phyloP scores from a whole-genome alignment of 441 rosid genomes.

The Populus hybrid region DNA sequence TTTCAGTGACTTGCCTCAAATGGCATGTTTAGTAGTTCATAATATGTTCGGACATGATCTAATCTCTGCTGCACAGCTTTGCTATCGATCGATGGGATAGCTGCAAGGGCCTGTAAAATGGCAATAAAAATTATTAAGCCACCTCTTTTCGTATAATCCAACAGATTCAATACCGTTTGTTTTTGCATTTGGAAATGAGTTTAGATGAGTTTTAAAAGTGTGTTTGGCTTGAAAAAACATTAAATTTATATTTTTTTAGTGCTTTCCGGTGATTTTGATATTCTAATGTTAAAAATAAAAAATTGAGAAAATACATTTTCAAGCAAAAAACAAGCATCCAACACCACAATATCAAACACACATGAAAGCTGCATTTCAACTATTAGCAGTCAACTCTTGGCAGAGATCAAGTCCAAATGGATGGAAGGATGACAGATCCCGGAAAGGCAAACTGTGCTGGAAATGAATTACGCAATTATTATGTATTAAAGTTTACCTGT shows the following conservation, averaged over 20 bases:
- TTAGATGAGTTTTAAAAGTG: not conserved
- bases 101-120: constrained; percentile 73
- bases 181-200: not conserved
- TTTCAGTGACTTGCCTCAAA: constrained; percentile 63
- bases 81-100: constrained; percentile 80
- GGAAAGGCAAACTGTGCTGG: not conserved
- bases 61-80: constrained; percentile 70
- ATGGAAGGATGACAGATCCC: not conserved
- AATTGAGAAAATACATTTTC: too few species aligned
- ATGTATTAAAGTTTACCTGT: constrained; percentile 52
- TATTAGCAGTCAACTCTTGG: not conserved
- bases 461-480: not conserved
- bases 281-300: too few species aligned
- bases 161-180: not conserved
- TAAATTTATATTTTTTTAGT: too few species aligned
- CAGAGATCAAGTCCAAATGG: not conserved
- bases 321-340: too few species aligned
- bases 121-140: constrained; percentile 9
- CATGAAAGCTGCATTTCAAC: constrained; percentile 6
- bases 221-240: too few species aligned
- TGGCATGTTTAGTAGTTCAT: constrained; percentile 93
- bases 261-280: too few species aligned
- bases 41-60: constrained; percentile 89
- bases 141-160: not conserved
- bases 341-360: not conserved